Evolutionary conservation across 306 rosid species (phyloP).

Genomic region (Carpinus viminea): DNA sequence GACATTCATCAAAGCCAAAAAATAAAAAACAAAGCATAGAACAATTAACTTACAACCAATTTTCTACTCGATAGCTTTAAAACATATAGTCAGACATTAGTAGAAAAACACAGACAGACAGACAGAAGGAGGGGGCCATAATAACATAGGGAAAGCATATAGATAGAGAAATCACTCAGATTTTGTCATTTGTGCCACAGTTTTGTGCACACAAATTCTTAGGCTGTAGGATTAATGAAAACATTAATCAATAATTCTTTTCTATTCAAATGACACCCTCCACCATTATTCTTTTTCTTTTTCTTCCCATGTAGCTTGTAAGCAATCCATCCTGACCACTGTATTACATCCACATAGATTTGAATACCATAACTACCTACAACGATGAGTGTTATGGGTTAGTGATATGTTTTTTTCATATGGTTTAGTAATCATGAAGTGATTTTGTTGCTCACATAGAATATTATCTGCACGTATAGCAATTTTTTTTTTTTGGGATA

Average conservation of each 20-base stretch:
- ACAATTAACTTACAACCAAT: neutral
- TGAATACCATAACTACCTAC: neutral
- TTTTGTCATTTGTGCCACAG: neutral
- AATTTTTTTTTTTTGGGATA: no score
- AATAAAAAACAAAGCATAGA: neutral
- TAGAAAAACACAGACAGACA: neutral
- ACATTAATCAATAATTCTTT: neutral
- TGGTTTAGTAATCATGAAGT: no score
- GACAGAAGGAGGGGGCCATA: neutral
- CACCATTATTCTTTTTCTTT: neutral
- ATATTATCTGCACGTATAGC: no score
- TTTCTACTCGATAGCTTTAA: neutral
- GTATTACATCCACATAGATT: neutral
- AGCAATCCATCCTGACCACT: neutral
- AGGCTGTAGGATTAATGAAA: neutral
- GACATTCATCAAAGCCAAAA: neutral
- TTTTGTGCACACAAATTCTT: neutral
- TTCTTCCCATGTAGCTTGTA: neutral
- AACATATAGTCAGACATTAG: neutral
- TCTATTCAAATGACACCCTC: neutral
- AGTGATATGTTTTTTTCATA: no score
- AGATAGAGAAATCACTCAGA: conserved; percentile 1
- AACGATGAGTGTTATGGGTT: no score
- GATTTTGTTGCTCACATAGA: no score
- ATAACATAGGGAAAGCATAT: neutral